These are phyloP conservation scores for Pythium sp. DNA, from an alignment of 352 stramenopile genomes.

Conservation along the genomic window DNA sequence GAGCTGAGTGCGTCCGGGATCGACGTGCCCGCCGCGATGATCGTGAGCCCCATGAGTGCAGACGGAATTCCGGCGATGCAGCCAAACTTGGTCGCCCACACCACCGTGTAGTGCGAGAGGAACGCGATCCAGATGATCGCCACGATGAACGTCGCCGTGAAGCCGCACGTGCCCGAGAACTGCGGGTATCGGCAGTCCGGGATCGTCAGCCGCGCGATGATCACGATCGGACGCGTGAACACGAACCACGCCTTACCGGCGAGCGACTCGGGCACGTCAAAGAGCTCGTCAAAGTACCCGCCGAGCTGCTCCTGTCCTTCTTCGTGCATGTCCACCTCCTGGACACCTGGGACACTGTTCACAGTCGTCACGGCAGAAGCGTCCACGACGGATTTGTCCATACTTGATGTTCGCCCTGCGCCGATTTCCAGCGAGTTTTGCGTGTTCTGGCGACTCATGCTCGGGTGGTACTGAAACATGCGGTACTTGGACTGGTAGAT, in stretches of 20 bases:
- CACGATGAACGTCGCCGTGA: slow-evolving; percentile 54
- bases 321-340: background rate
- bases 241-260: slow-evolving; percentile 56
- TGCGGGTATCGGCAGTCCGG: slow-evolving; percentile 63
- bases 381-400: background rate
- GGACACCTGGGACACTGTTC: background rate
- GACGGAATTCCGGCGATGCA: slow-evolving; percentile 70
- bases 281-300: slow-evolving; percentile 63
- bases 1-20: slow-evolving; percentile 76
- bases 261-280: slow-evolving; percentile 34
- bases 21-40: slow-evolving; percentile 75
- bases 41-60: slow-evolving; percentile 73
- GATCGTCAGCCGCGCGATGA: slow-evolving; percentile 66
- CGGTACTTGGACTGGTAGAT: slow-evolving; percentile 69
- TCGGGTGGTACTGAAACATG: slow-evolving; percentile 61
- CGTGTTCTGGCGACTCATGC: slow-evolving; percentile 21
- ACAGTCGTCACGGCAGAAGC: background rate
- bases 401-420: background rate
- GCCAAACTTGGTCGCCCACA: slow-evolving; percentile 57
- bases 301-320: slow-evolving; percentile 31
- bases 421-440: slow-evolving; percentile 11
- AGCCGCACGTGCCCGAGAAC: slow-evolving; percentile 46
- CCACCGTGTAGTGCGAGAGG: slow-evolving; percentile 68
- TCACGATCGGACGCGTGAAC: slow-evolving; percentile 65
- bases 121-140: slow-evolving; percentile 76